Evolutionary conservation across 192 early-diverging fungal genomes (phyloP), one percentile per base, ranked within the genome.

Genomic region (Cetraspora pellucida): DNA sequence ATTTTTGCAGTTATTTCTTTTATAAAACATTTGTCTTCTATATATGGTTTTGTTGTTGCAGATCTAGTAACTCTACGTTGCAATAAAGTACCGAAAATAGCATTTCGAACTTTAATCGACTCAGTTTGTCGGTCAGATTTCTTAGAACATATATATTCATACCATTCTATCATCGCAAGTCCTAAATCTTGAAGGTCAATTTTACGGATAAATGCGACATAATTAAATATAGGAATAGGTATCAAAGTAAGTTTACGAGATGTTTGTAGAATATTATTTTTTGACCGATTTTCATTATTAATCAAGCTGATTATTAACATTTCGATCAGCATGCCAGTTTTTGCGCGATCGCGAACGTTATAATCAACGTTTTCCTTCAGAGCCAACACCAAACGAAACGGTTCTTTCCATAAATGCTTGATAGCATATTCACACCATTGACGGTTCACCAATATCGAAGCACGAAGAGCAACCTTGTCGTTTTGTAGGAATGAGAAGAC

Each of bases 151-250:
- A 31, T 44, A 43, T 65, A 65, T 21, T 65, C 63, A 2, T 17
- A 14, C 63, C 63, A 65, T 23, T 65, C 63, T 21, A 30, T 30
- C 4, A 65, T 65, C n/a, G 63, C 37, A 28, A 65, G 37, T 11
- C 63, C 63, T n/a, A 65, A 65, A 65, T 65, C 63, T 37, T 65
- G 30, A 65, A 65, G 63, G 21, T 65, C 63, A 65, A 65, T 27
- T 43, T 19, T 31, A 19, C 63, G 63, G 19, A 65, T 65, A 43
- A 65, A 65, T 65, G 30, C 63, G 10, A 65, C 37, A 65, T 65
- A 65, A 44, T 65, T 65, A 43, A 65, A 65, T 16, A 65, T 44
- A 19, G 63, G 63, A 2, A 19, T 19, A 43, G 28, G n/a, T 43
- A 44, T 19, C 28, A 43, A 44, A 65, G 31, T 13, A 44, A 65